Percentiles rank a stretch among this genome's conserved stretches.
These are phyloP conservation scores for Coemansia sp. DNA, from an alignment of 192 early-diverging fungal species.

Conservation along the genomic window DNA sequence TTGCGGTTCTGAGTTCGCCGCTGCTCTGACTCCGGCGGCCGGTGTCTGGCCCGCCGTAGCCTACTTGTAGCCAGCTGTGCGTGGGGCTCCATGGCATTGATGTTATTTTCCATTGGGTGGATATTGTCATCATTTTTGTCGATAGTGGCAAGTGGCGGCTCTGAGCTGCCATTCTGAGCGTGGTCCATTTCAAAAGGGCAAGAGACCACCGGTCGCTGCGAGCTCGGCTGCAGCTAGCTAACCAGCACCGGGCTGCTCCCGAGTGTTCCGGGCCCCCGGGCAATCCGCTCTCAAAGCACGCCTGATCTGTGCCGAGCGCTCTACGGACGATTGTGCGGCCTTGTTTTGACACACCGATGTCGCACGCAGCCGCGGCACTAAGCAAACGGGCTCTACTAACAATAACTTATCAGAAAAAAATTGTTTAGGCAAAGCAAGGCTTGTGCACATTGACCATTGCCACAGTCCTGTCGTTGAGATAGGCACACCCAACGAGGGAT, in stretches of 20 bases:
- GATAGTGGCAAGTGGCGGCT: neutral
- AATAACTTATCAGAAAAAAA: neutral
- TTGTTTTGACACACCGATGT: neutral
- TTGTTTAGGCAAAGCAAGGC: neutral
- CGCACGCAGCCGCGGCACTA: neutral
- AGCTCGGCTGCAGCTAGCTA: neutral
- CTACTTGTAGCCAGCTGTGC: neutral
- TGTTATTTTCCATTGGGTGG: neutral
- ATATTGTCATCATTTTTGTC: neutral
- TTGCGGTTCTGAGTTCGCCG: conserved; percentile 43
- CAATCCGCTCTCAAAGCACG: neutral
- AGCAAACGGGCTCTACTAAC: neutral
- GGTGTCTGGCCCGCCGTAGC: neutral
- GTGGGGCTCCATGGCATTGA: neutral
- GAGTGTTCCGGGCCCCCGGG: neutral
- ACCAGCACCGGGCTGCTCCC: neutral
- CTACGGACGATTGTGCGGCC: neutral
- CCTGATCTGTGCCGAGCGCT: neutral
- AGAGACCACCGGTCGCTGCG: neutral
- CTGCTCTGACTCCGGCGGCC: conserved; percentile 3
- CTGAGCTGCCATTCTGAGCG: neutral
- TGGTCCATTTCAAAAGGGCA: neutral
- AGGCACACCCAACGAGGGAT: neutral
- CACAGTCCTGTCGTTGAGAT: neutral
- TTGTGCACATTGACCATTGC: neutral